phyloP scores from a whole-genome alignment of 139 green algal genomes.

The Micractinium sp. region DNA sequence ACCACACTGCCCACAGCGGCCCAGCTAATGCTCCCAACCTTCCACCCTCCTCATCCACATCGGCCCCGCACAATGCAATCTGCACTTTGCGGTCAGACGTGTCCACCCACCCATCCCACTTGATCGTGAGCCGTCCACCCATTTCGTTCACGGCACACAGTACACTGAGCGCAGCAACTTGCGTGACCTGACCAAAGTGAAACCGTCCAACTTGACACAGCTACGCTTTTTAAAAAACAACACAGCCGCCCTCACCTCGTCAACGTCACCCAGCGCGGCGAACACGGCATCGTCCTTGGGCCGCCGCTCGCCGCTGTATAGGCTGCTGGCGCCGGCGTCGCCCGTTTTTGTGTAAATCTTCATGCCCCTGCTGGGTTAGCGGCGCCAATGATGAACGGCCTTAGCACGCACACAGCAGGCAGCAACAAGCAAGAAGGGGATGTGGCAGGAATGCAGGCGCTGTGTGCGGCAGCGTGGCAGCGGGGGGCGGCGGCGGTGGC shows the following conservation, averaged over 20 bases:
- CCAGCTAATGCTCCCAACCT: too few relatives aligned
- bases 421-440: background rate
- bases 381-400: background rate
- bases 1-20: too few relatives aligned
- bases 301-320: conserved; percentile 91
- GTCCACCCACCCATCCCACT: too few relatives aligned
- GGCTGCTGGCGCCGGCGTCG: conserved; percentile 80
- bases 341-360: conserved; percentile 95
- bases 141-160: too few relatives aligned
- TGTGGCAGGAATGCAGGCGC: background rate
- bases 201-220: too few relatives aligned
- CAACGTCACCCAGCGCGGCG: conserved; percentile 90
- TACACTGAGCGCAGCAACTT: too few relatives aligned
- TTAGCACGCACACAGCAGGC: background rate
- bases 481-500: background rate
- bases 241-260: conserved; percentile 66
- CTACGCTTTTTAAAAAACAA: too few relatives aligned
- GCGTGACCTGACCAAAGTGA: too few relatives aligned
- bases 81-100: too few relatives aligned
- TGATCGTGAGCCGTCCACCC: too few relatives aligned
- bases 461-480: background rate
- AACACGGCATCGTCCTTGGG: conserved; percentile 87
- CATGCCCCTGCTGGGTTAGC: conserved; percentile 50
- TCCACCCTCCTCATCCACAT: too few relatives aligned
- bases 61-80: too few relatives aligned